Conservation (phyloP, 495 filamentous ascomycete species). For the Endocarpon pusillum region DNA sequence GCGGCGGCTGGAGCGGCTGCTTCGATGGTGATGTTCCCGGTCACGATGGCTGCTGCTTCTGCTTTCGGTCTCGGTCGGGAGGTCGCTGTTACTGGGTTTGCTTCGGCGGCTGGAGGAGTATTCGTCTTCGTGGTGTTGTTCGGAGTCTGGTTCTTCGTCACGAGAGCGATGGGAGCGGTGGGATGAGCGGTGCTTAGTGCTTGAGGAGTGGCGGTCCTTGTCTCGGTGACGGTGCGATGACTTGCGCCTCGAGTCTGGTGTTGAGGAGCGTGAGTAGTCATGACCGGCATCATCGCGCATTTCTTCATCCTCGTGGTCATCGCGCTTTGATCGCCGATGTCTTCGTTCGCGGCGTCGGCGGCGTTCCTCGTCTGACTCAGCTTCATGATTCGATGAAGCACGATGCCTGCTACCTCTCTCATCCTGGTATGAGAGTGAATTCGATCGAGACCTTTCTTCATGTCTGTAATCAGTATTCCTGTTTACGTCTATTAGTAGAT, state of each 20-base stretch:
- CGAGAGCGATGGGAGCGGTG: conserved; percentile 31
- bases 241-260: conserved; percentile 31
- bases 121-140: neutral
- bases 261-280: conserved; percentile 30
- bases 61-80: neutral
- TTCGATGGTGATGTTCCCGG: no score
- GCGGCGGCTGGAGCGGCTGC: conserved; percentile 24
- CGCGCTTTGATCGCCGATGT: conserved; percentile 26
- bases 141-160: neutral
- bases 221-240: conserved; percentile 34
- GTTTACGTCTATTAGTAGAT: no score
- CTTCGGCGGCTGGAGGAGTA: neutral
- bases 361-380: conserved; percentile 33
- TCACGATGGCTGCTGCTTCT: conserved; percentile 18
- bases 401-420: conserved; percentile 36
- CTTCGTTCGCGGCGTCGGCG: conserved; percentile 26
- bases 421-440: conserved; percentile 19
- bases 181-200: conserved; percentile 18
- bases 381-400: conserved; percentile 36
- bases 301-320: conserved; percentile 30
- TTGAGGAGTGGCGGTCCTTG: conserved; percentile 9
- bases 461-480: conserved; percentile 10
- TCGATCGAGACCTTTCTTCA: conserved; percentile 21
- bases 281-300: conserved; percentile 23
- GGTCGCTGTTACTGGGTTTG: no score